Base-by-base conservation (phyloP, 495 filamentous ascomycete genomes). In the Neurospora sp. region DNA sequence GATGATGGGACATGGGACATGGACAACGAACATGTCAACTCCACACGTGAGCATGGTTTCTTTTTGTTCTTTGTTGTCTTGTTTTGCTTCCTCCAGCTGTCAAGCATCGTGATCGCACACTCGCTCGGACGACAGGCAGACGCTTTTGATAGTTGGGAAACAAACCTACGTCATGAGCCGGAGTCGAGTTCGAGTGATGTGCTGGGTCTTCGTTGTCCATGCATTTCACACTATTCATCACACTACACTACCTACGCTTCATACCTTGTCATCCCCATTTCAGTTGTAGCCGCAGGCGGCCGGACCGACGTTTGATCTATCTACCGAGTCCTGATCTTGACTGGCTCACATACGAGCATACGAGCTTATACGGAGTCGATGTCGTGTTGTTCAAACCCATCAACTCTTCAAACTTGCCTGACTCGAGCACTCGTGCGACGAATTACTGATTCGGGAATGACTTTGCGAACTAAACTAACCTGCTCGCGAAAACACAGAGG, bases 401-500 rank as follows among this genome's bases (percentile, higher is more conserved):
- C 27, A 27, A 27, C 27, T 27, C 42, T 12, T 41, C 48, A 22
- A 41, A 7, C 35, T 27, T 53, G 42, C 18, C 20, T 44, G 22
- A 39, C 39, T 22, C 9, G 3, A 39, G 10, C 5, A 38, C 27
- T 44, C 3, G 31, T 66, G 27, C 27, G 37, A 71, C 8, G 1
- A 61, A 18, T 35, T 69, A 22, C 37, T 22, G 12, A 31, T 61
- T 40, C 14, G 2, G 40, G 11, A 37, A 61, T 11, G 14, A 7
- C 2, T n/a, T 41, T n/a, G 39, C 59, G n/a, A 75, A 37, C 35
- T 37, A 37, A 35, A 37, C 39, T 69, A 20, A 71, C 42, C 48
- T 40, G 7, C 35, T 53, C 37, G 22, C 44, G 18, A 71, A 69
- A 69, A 70, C 71, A 78, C 71, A 88, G 87, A 78, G 87, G 87